Conservation (phyloP, 2,329 filamentous ascomycete species). For the Byssoonygena ceratinophila region DNA sequence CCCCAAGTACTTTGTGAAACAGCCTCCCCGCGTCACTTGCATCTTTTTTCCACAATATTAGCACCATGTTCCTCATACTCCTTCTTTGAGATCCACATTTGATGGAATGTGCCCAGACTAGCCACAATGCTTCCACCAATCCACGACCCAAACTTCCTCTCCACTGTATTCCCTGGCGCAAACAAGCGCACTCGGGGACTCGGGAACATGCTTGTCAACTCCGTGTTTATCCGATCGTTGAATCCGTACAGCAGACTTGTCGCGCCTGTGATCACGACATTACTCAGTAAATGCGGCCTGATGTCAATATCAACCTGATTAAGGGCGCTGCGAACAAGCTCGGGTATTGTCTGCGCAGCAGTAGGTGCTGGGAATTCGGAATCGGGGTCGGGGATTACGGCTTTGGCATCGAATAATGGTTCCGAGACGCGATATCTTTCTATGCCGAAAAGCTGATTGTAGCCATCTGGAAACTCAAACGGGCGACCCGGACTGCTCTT, state of each 20-base stretch:
- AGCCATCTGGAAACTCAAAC: slow-evolving; percentile 95
- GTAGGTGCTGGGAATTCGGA: slow-evolving; percentile 44
- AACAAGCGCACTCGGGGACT: slow-evolving; percentile 79
- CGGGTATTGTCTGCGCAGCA: slow-evolving; percentile 69
- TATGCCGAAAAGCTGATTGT: slow-evolving; percentile 85
- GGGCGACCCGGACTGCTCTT: slow-evolving; percentile 66
- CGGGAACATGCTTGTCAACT: slow-evolving; percentile 71
- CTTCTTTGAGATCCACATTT: slow-evolving; percentile 98
- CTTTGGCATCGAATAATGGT: slow-evolving; percentile 79
- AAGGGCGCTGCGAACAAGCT: slow-evolving; percentile 67
- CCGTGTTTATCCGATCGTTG: slow-evolving; percentile 77
- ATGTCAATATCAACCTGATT: slow-evolving; percentile 79
- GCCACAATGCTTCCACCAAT: slow-evolving; percentile 93
- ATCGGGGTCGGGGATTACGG: slow-evolving; percentile 48
- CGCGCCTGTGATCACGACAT: slow-evolving; percentile 87
- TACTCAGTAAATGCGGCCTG: slow-evolving; percentile 68
- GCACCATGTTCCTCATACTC: slow-evolving; percentile 94
- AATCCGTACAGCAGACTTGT: slow-evolving; percentile 82
- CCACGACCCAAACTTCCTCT: slow-evolving; percentile 88
- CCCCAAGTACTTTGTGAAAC: no score
- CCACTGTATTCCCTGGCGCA: slow-evolving; percentile 72
- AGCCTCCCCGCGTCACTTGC: slow-evolving; percentile 60
- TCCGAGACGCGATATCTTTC: slow-evolving; percentile 81
- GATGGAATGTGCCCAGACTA: slow-evolving; percentile 93
- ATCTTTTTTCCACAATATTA: slow-evolving; percentile 87